These are phyloP conservation scores for Triticum dicoccoides DNA, from an alignment of 176 grass and related monocot species.

Conservation along the genomic window DNA sequence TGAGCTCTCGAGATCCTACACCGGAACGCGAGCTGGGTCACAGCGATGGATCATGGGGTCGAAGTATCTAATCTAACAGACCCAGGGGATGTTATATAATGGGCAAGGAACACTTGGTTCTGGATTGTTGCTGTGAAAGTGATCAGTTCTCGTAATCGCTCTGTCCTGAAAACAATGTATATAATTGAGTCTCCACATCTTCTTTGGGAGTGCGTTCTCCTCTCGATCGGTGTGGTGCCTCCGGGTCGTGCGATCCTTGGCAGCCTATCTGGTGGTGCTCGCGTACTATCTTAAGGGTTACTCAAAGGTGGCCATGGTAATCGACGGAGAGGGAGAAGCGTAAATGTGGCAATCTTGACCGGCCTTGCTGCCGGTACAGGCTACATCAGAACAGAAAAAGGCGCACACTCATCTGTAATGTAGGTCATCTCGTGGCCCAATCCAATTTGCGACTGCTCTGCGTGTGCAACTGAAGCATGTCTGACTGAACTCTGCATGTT, in stretches of 20 bases:
- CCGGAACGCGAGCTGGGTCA: background rate
- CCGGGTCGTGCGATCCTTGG: background rate
- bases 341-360: background rate
- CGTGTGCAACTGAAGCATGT: no score
- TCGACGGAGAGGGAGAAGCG: background rate
- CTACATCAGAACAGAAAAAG: background rate
- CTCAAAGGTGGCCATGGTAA: background rate
- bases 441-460: no score
- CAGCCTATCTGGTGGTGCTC: background rate
- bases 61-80: background rate
- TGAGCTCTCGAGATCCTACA: background rate
- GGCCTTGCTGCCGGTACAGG: background rate
- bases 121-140: background rate
- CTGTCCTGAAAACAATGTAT: background rate
- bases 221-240: background rate
- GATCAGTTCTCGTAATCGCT: no score
- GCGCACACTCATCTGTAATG: background rate
- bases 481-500: no score
- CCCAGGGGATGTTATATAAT: background rate
- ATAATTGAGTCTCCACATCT: background rate
- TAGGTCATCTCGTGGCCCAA: no score
- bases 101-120: background rate
- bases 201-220: background rate
- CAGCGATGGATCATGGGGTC: background rate
- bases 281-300: background rate